These are phyloP conservation scores for Aethionema arabicum DNA, from an alignment of 345 rosid genomes.

Conservation along the genomic window DNA sequence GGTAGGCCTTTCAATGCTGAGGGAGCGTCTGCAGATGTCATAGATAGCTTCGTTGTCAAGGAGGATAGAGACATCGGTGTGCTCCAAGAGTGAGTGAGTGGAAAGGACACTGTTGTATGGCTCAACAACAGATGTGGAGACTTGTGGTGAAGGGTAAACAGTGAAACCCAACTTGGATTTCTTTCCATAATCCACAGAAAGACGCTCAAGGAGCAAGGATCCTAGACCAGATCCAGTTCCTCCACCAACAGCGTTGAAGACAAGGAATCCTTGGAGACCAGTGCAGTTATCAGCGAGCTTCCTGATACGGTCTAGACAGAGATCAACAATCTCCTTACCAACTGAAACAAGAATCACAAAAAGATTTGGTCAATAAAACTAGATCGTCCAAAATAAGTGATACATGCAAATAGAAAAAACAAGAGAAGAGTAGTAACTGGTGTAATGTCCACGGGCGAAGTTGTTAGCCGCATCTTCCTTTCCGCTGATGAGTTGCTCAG, in stretches of 20 bases:
- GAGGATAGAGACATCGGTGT: constrained; percentile 44
- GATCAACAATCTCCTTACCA: constrained; percentile 83
- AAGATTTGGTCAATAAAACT: constrained; percentile 11
- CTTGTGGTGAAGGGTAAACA: constrained; percentile 76
- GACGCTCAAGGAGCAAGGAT: constrained; percentile 72
- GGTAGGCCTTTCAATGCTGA: constrained; percentile 50
- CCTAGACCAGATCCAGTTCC: constrained; percentile 90
- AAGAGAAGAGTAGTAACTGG: constrained; percentile 41
- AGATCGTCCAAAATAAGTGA: background rate
- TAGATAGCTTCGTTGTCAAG: constrained; percentile 48
- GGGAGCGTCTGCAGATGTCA: constrained; percentile 49
- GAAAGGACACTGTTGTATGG: constrained; percentile 54
- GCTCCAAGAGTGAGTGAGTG: constrained; percentile 49
- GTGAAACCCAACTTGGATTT: constrained; percentile 85
- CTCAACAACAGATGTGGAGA: constrained; percentile 52
- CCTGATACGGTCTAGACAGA: constrained; percentile 75
- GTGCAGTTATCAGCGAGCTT: constrained; percentile 85
- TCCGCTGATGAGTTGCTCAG: constrained; percentile 90
- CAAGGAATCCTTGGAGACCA: constrained; percentile 84
- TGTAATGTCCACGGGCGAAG: constrained; percentile 93
- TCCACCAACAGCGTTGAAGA: constrained; percentile 74
- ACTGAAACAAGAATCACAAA: constrained; percentile 39
- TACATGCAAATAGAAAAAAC: background rate
- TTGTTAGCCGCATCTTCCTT: constrained; percentile 94
- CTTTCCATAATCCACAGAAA: constrained; percentile 89